Evolutionary conservation across 805 yeast species (phyloP), one percentile per base, ranked within the genome.

Genomic region (Metschnikowia henanensis): DNA sequence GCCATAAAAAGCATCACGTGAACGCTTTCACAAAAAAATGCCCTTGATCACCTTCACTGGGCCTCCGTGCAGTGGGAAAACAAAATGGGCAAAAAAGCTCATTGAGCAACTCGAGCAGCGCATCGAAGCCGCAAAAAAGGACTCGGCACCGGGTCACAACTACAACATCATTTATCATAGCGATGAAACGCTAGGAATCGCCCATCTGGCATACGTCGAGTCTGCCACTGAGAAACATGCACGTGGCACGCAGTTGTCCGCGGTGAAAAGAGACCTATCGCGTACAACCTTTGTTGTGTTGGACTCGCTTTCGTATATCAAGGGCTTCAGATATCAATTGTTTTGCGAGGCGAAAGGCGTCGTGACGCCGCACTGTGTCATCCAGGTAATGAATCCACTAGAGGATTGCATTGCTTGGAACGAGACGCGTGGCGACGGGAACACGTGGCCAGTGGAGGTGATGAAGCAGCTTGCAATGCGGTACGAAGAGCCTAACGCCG

Each of bases 271-370:
- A 51, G 88, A 85, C 50, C 64, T 94, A 3, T 73, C 86, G 1
- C 75, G 83, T 30, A 70, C 76, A 23, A 82, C 79, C 17, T 74
- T 94, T 22, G 97, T 94, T 1, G 81, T 94, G 15, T 72, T 94
- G 41, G 99, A 94, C 61, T 79, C 94, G 2, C 71, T 90, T 56
- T 82, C 87, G 31, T 94, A 94, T 61, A 94, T 94, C 56, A 94
- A 94, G 60, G 99, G 99, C 0, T 90, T 91, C 62, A 72, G 99
- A 47, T 94, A 94, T 65, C 99, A 94, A 64, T 71, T 94, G 41
- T 90, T 81, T 62, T 91, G 97, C 64, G 99, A 94, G 62, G 91
- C 96, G 30, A 92, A 91, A 61, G 84, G 89, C 1, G 71, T 82
- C 21, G 75, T 81, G 15, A 90, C 97, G 1, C 83, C 94, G 2